Conservation (phyloP, 192 early-diverging fungal genomes). For the Coemansia sp. region DNA sequence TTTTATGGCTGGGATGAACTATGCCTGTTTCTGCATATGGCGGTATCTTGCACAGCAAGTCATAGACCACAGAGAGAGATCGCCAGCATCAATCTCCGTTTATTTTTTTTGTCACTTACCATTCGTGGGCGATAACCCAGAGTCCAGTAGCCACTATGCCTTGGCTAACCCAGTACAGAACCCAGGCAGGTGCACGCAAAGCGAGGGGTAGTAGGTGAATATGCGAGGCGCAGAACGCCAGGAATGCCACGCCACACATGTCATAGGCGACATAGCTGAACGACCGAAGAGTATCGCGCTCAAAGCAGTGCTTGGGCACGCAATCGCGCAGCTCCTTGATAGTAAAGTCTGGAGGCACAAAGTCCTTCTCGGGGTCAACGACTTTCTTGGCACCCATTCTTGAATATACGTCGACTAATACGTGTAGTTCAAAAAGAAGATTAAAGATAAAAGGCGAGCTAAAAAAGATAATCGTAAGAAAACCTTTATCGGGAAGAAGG, state of each 20-base stretch:
- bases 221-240: slow-evolving; percentile 70
- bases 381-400: slow-evolving; percentile 41
- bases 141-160: slow-evolving; percentile 85
- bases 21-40: neutral
- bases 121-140: slow-evolving; percentile 92
- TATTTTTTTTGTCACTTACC: slow-evolving; percentile 42
- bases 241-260: slow-evolving; percentile 62
- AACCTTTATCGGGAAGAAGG: neutral
- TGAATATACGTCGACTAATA: neutral
- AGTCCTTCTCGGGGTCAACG: slow-evolving; percentile 49
- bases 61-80: neutral
- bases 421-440: neutral
- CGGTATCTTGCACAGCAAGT: neutral
- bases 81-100: slow-evolving; percentile 1
- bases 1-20: slow-evolving; percentile 5
- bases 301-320: slow-evolving; percentile 92
- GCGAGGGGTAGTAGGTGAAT: slow-evolving; percentile 61
- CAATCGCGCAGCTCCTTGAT: slow-evolving; percentile 90
- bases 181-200: slow-evolving; percentile 69
- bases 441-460: neutral
- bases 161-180: slow-evolving; percentile 78
- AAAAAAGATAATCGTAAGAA: neutral
- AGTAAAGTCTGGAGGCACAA: slow-evolving; percentile 70
- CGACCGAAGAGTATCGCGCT: slow-evolving; percentile 78
- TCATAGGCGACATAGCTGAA: slow-evolving; percentile 82